Evolutionary conservation across 208 protist genomes (phyloP).

Genomic region (Perkinsela sp.): DNA sequence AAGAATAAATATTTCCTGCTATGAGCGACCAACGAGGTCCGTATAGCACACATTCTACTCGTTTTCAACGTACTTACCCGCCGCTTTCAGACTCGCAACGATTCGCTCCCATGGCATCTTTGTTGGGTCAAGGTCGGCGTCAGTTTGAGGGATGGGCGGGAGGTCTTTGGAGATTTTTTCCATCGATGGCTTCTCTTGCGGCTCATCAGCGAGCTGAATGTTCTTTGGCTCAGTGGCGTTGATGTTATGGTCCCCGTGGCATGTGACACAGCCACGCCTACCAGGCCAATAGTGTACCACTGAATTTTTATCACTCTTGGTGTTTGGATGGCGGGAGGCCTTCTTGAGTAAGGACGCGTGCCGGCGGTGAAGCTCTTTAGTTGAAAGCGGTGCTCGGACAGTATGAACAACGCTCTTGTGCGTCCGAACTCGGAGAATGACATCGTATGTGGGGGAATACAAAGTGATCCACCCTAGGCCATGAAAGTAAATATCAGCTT

Average conservation of each 20-base stretch:
- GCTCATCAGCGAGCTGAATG: background rate
- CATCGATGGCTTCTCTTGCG: background rate
- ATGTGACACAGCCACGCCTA: background rate
- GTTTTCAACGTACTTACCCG: background rate
- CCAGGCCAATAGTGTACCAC: background rate
- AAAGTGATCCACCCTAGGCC: slow-evolving; percentile 55
- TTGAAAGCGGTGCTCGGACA: slow-evolving; percentile 46
- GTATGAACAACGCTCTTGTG: slow-evolving; percentile 55
- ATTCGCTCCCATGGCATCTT: background rate
- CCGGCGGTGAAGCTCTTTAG: slow-evolving; percentile 29
- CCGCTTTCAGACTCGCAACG: background rate
- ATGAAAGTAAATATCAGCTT: slow-evolving; percentile 60
- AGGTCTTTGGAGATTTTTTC: background rate
- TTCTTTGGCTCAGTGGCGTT: background rate
- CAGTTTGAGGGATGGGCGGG: background rate
- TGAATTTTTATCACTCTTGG: background rate
- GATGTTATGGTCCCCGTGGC: background rate
- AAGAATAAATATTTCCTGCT: too few relatives aligned
- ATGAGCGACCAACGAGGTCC: background rate
- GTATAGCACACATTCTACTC: background rate
- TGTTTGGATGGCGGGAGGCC: background rate
- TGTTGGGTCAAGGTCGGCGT: background rate
- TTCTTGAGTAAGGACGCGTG: background rate
- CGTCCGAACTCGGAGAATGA: slow-evolving; percentile 59
- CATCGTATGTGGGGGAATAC: slow-evolving; percentile 37